Evolutionary conservation across 495 filamentous ascomycete species (phyloP), one percentile per base, ranked within the genome.

Genomic region (Neurospora pannonica): DNA sequence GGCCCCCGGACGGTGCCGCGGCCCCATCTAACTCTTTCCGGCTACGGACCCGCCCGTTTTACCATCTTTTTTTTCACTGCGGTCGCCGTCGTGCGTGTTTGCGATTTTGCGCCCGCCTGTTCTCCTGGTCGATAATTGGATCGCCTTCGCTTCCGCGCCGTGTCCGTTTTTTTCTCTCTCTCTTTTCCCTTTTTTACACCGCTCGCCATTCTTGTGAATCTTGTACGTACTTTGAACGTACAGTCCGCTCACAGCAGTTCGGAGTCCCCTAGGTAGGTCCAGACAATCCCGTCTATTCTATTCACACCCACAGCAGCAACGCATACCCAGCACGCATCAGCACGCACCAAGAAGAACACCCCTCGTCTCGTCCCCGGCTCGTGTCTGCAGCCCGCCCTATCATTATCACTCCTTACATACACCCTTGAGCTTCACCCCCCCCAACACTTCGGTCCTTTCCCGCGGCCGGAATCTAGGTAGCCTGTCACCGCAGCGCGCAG

Each of bases 361-460:
- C 70, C 72, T 46, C 71, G 71, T 74, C 43, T 69, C 71, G 74
- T 72, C 77, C 77, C 76, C 78, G 78, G 77, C 74, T 78, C 76
- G 54, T 31, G 54, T 62, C 54, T 62, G 54, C 54, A 62, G 13
- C 21, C 54, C 54, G 54, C 54, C 54, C 54, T 62, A 62, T 62
- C 24, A 62, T 62, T 31, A 31, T 62, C 24, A 62, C 54, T 62
- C 54, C 54, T 62, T 31, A 62, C 54, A 62, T 62, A 62, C 54
- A 62, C 54, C 54, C 54, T 62, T 31, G 54, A 62, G 54, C 54
- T 62, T 62, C 24, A 62, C 54, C 54, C 54, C 48, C 48, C 54
- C 54, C 48, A 62, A 62, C 48, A 62, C 48, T 31, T 62, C 48
- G 48, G 48, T 62, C 48, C 24, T 62, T 62, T 62, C 48, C 48